Percentiles rank a stretch among this genome's conserved stretches.
These are phyloP conservation scores for Calocera cornea DNA, from an alignment of 768 basidiomycete species.

Conservation along the genomic window DNA sequence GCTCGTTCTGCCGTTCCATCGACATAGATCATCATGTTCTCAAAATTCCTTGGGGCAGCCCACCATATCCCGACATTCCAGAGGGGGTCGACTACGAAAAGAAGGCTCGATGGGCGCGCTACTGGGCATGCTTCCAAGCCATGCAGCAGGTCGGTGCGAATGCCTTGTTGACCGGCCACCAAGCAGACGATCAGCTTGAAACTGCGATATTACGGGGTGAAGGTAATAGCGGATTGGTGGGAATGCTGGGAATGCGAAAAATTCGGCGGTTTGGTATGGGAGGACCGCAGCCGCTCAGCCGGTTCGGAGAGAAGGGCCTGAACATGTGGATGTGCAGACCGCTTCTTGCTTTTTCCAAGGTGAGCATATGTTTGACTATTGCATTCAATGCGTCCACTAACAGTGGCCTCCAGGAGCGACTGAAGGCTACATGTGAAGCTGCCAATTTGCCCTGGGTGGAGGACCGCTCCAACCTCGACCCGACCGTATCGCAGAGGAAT, in stretches of 20 bases:
- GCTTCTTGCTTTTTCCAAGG: conserved; percentile 54
- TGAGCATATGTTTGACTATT: conserved; percentile 25
- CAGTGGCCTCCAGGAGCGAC: conserved; percentile 42
- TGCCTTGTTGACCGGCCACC: conserved; percentile 55
- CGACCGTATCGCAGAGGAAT: conserved; percentile 57
- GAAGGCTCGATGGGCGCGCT: conserved; percentile 46
- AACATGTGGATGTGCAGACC: conserved; percentile 58
- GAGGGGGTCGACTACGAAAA: conserved; percentile 28
- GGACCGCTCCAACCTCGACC: conserved; percentile 65
- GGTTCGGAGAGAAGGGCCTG: conserved; percentile 48
- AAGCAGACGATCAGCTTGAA: conserved; percentile 74
- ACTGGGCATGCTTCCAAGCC: conserved; percentile 35
- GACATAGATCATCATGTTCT: conserved; percentile 36
- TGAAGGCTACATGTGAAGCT: conserved; percentile 63
- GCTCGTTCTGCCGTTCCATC: conserved; percentile 28
- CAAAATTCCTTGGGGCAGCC: conserved; percentile 44
- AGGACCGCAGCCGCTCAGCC: conserved; percentile 21
- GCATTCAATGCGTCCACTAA: neutral
- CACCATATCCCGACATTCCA: conserved; percentile 40
- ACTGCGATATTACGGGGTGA: conserved; percentile 51
- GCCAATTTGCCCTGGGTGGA: conserved; percentile 46
- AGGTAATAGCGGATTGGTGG: conserved; percentile 28
- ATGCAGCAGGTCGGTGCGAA: conserved; percentile 31
- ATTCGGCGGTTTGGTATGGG: conserved; percentile 75
- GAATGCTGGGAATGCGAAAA: conserved; percentile 53